Percentiles rank a stretch among this genome's conserved stretches.
These are phyloP conservation scores for Pichia occidentalis DNA, from an alignment of 805 yeast genomes.

Conservation along the genomic window DNA sequence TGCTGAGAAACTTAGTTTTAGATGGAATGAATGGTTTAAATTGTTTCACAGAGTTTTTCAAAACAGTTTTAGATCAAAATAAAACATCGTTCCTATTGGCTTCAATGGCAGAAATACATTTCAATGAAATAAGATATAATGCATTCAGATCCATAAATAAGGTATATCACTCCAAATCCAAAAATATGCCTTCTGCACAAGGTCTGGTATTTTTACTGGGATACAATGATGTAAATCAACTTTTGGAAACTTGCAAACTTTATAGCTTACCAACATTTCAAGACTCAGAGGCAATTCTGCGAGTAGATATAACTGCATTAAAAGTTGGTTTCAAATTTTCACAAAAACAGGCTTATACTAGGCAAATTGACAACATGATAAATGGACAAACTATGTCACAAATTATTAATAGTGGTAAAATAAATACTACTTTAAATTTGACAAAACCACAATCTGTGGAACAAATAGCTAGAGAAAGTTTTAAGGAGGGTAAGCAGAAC, in stretches of 20 bases:
- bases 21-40: conserved; percentile 61
- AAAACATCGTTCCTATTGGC: conserved; percentile 59
- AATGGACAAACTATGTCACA: conserved; percentile 24
- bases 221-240: conserved; percentile 54
- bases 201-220: conserved; percentile 49
- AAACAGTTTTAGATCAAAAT: conserved; percentile 37
- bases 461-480: conserved; percentile 20
- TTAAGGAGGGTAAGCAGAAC: conserved; percentile 15
- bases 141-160: conserved; percentile 62
- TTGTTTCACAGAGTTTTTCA: conserved; percentile 59
- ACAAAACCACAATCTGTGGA: conserved; percentile 14
- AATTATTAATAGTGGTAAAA: conserved; percentile 35
- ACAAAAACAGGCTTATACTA: conserved; percentile 42
- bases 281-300: conserved; percentile 27
- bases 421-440: conserved; percentile 18
- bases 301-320: conserved; percentile 39
- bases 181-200: conserved; percentile 46
- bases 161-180: conserved; percentile 64
- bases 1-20: conserved; percentile 58
- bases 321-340: conserved; percentile 27
- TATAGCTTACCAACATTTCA: conserved; percentile 46
- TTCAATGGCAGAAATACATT: conserved; percentile 71
- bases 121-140: conserved; percentile 70
- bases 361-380: conserved; percentile 36
- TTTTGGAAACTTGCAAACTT: conserved; percentile 51